A percentile compares a stretch with the other conserved stretches of the same genome.
Conservation (phyloP, 805 yeast genomes). For the Candida schatavii region DNA sequence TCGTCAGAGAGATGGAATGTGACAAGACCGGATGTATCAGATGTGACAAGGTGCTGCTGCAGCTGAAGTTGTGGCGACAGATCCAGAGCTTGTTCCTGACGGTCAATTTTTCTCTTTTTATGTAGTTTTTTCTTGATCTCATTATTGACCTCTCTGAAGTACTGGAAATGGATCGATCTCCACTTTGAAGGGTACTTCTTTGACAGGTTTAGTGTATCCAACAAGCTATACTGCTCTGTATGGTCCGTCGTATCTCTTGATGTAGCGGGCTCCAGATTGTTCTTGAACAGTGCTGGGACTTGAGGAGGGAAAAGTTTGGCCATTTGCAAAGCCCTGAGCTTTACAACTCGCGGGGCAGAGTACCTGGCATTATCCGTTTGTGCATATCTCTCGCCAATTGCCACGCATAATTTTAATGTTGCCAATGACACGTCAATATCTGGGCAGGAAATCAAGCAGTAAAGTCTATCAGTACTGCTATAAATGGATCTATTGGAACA, state of each 20-base stretch:
- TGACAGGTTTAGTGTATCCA: conserved; percentile 43
- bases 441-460: conserved; percentile 55
- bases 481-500: conserved; percentile 68
- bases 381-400: conserved; percentile 60
- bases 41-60: background rate
- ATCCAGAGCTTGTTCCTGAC: conserved; percentile 4
- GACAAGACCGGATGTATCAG: conserved; percentile 39
- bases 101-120: conserved; percentile 10
- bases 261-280: conserved; percentile 6
- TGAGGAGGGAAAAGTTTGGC: conserved; percentile 54
- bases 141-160: conserved; percentile 27
- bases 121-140: conserved; percentile 15
- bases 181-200: conserved; percentile 53
- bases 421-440: conserved; percentile 56
- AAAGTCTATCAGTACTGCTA: conserved; percentile 61
- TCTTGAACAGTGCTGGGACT: conserved; percentile 36
- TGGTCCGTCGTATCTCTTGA: conserved; percentile 10
- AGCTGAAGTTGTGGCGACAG: background rate
- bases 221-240: conserved; percentile 43
- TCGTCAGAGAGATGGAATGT: conserved; percentile 53
- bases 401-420: conserved; percentile 58
- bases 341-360: conserved; percentile 42
- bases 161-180: conserved; percentile 53
- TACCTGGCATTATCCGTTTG: conserved; percentile 41
- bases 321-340: conserved; percentile 48